A percentile compares a stretch with the other conserved stretches of the same genome.
These are phyloP conservation scores for Pythium aquatile DNA, from an alignment of 352 stramenopile species.

Conservation along the genomic window DNA sequence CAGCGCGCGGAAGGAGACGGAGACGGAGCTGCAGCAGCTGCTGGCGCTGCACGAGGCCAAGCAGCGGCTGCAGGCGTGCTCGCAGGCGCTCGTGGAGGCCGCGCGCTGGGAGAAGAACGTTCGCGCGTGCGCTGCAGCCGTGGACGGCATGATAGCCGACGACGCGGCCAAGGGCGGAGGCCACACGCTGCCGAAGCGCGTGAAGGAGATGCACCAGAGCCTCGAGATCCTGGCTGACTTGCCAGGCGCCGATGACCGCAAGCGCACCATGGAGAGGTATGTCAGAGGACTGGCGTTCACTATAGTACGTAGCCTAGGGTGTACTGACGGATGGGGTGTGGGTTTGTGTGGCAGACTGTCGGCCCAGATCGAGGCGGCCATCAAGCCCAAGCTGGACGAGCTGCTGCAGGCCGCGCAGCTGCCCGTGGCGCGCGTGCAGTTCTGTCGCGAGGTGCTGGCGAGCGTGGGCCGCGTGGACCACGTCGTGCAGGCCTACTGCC, in stretches of 20 bases:
- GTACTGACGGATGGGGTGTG: background rate
- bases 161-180: background rate
- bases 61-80: constrained; percentile 57
- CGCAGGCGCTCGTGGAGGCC: constrained; percentile 65
- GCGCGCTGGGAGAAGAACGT: constrained; percentile 68
- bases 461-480: constrained; percentile 44
- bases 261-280: constrained; percentile 42
- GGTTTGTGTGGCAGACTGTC: constrained; percentile 31
- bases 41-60: constrained; percentile 72
- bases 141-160: constrained; percentile 32
- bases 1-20: constrained; percentile 18
- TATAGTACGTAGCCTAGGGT: background rate
- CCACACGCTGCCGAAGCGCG: constrained; percentile 40
- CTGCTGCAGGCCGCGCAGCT: constrained; percentile 42
- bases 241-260: constrained; percentile 53
- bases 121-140: constrained; percentile 39
- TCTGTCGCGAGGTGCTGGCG: constrained; percentile 47
- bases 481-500: constrained; percentile 49
- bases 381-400: constrained; percentile 45
- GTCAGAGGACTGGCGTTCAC: background rate
- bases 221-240: constrained; percentile 58
- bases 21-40: constrained; percentile 52
- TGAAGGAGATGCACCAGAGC: constrained; percentile 63
- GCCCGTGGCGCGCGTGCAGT: constrained; percentile 41
- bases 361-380: constrained; percentile 48